These are phyloP conservation scores for Ogataea hybrid DNA, from an alignment of 1,139 yeast species.

Conservation along the genomic window DNA sequence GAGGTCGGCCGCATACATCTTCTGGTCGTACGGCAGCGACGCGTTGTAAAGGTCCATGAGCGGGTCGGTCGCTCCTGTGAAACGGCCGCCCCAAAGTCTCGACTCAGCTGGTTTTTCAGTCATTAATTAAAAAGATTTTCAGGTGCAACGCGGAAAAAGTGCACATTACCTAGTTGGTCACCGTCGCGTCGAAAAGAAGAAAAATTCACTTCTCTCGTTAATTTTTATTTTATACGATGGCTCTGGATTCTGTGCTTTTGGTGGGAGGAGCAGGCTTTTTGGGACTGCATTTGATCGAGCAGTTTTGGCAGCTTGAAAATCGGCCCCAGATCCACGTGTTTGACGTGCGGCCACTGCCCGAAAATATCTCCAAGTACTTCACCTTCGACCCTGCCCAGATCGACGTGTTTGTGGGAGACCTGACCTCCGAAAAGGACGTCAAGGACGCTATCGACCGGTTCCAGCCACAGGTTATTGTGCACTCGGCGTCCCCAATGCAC, in stretches of 20 bases:
- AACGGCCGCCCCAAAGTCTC: constrained; percentile 98
- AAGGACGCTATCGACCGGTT: constrained; percentile 56
- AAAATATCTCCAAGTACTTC: constrained; percentile 64
- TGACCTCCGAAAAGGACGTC: constrained; percentile 74
- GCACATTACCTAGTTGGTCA: neutral
- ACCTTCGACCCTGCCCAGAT: constrained; percentile 63
- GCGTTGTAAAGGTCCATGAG: constrained; percentile 97
- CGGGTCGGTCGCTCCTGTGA: constrained; percentile 96
- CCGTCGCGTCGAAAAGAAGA: constrained; percentile 1
- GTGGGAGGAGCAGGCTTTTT: constrained; percentile 96
- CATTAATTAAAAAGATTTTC: constrained; percentile 3
- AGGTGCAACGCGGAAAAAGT: constrained; percentile 10
- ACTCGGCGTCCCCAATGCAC: constrained; percentile 95
- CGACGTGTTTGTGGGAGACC: constrained; percentile 73
- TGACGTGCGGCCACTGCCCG: constrained; percentile 87
- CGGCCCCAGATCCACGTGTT: constrained; percentile 78
- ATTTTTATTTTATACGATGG: constrained; percentile 4
- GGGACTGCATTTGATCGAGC: constrained; percentile 88
- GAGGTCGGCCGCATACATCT: constrained; percentile 91
- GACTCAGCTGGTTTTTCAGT: constrained; percentile 33
- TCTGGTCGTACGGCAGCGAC: constrained; percentile 91
- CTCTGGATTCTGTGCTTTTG: constrained; percentile 63
- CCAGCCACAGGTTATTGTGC: constrained; percentile 78
- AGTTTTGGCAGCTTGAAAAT: constrained; percentile 68
- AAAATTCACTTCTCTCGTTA: neutral